Percentiles rank a stretch among this genome's conserved stretches.
Evolutionary conservation across 2,329 filamentous ascomycete genomes (phyloP).

Genomic region (Dendrostoma leiphaemia): DNA sequence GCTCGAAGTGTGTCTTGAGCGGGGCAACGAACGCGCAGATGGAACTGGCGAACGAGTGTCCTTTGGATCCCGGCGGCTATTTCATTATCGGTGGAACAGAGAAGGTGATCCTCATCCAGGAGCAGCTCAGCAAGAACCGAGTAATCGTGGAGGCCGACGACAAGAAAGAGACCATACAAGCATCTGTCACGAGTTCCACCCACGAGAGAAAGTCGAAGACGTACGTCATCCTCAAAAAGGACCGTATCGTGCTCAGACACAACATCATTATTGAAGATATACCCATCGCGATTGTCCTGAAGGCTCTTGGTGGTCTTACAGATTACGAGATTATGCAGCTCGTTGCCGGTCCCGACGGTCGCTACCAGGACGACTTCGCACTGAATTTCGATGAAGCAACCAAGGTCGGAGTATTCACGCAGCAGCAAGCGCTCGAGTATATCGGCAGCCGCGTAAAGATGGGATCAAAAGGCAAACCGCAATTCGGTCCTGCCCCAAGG

Average conservation of each 20-base stretch:
- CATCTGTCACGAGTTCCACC: slow-evolving; percentile 95
- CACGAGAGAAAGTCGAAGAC: slow-evolving; percentile 98
- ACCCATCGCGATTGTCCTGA: slow-evolving; percentile 91
- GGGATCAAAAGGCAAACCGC: slow-evolving; percentile 63
- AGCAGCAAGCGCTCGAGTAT: slow-evolving; percentile 93
- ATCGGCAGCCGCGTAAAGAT: slow-evolving; percentile 86
- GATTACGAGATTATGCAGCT: slow-evolving; percentile 94
- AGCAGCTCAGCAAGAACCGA: slow-evolving; percentile 98
- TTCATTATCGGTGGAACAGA: slow-evolving; percentile 98
- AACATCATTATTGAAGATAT: slow-evolving; percentile 91
- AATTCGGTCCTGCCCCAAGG: slow-evolving; percentile 53
- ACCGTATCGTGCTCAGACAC: slow-evolving; percentile 83
- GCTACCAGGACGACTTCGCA: slow-evolving; percentile 91
- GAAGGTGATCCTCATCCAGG: slow-evolving; percentile 97
- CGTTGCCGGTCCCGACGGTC: slow-evolving; percentile 80
- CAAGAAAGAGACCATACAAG: slow-evolving; percentile 91
- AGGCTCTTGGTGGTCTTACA: slow-evolving; percentile 88
- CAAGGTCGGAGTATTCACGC: slow-evolving; percentile 81
- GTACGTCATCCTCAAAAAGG: slow-evolving; percentile 92
- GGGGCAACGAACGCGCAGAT: slow-evolving; percentile 84
- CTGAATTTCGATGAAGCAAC: slow-evolving; percentile 93
- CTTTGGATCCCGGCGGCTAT: slow-evolving; percentile 93
- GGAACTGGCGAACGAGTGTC: slow-evolving; percentile 91
- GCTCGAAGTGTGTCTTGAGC: slow-evolving; percentile 84
- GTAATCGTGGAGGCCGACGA: slow-evolving; percentile 93